phyloP scores from a whole-genome alignment of 2,329 filamentous ascomycete species.

The Helminthosporium solani region DNA sequence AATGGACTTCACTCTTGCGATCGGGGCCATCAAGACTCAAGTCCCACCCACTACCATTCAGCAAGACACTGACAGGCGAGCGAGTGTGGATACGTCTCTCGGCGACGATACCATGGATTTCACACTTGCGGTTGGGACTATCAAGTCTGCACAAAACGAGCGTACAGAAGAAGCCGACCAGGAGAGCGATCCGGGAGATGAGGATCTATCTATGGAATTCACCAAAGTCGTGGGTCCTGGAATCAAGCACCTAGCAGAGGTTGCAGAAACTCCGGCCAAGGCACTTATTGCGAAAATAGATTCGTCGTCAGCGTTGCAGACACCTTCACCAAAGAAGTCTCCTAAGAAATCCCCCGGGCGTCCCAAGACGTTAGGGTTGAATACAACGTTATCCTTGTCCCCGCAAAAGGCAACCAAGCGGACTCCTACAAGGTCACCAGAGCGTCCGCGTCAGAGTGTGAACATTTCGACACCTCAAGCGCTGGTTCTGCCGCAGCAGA shows the following conservation, averaged over 20 bases:
- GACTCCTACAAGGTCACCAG: slow-evolving; percentile 29
- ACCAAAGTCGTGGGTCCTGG: slow-evolving; percentile 50
- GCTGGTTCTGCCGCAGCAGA: slow-evolving; percentile 23
- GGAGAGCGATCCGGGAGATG: slow-evolving; percentile 22
- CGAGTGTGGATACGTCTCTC: slow-evolving; percentile 28
- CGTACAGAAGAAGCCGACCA: slow-evolving; percentile 6
- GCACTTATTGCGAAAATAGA: slow-evolving; percentile 5
- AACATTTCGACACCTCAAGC: slow-evolving; percentile 33
- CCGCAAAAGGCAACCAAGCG: slow-evolving; percentile 16
- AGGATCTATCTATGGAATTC: slow-evolving; percentile 56
- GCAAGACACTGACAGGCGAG: slow-evolving; percentile 17
- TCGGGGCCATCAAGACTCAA: slow-evolving; percentile 37
- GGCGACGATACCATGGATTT: slow-evolving; percentile 45
- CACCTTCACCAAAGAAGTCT: slow-evolving; percentile 26
- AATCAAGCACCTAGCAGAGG: slow-evolving; percentile 35
- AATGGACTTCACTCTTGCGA: slow-evolving; percentile 44
- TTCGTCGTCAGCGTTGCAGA: slow-evolving; percentile 9
- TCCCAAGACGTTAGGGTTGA: slow-evolving; percentile 11
- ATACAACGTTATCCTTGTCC: slow-evolving; percentile 7
- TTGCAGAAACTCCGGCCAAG: slow-evolving; percentile 21
- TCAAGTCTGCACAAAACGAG: slow-evolving; percentile 21
- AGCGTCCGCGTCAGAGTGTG: slow-evolving; percentile 25
- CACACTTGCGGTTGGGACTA: slow-evolving; percentile 41
- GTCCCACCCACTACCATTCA: background rate
- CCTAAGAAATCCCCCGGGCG: slow-evolving; percentile 25